phyloP scores from a whole-genome alignment of 1,139 yeast genomes.

The Candida sojae region DNA sequence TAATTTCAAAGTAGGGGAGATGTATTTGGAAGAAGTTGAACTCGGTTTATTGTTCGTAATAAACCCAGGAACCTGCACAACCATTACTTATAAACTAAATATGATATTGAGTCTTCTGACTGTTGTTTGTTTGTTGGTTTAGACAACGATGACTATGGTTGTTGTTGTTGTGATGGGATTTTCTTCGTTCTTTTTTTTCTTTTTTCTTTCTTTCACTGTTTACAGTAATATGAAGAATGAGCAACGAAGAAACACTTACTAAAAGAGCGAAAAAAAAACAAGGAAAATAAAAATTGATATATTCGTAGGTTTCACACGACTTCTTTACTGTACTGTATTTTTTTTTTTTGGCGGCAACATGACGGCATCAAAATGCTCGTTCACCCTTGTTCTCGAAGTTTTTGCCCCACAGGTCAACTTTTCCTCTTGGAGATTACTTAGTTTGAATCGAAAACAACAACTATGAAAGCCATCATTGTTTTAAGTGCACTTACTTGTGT shows the following conservation, averaged over 20 bases:
- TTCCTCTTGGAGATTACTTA: no score
- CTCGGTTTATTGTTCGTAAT: slow-evolving; percentile 4
- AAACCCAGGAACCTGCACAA: slow-evolving; percentile 10
- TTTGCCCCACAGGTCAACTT: no score
- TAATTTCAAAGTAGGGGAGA: slow-evolving; percentile 38
- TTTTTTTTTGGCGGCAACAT: no score
- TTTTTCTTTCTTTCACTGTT: not conserved
- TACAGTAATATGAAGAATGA: not conserved
- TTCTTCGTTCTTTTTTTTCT: not conserved
- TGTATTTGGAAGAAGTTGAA: slow-evolving; percentile 21
- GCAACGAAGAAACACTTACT: not conserved
- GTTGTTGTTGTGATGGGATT: slow-evolving; percentile 1
- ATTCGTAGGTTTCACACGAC: no score
- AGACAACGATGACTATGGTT: not conserved
- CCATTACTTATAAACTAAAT: slow-evolving; percentile 7
- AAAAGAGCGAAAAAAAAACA: not conserved
- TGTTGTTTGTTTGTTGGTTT: not conserved
- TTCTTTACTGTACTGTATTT: no score
- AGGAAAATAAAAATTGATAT: not conserved
- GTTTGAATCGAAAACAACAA: no score
- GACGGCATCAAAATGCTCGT: no score
- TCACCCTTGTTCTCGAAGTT: no score
- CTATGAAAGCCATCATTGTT: slow-evolving; percentile 10
- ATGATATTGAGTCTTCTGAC: not conserved
- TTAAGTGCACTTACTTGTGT: slow-evolving; percentile 10